phyloP scores from a whole-genome alignment of 1,284 basidiomycete genomes.

The Trichosporon sp. region DNA sequence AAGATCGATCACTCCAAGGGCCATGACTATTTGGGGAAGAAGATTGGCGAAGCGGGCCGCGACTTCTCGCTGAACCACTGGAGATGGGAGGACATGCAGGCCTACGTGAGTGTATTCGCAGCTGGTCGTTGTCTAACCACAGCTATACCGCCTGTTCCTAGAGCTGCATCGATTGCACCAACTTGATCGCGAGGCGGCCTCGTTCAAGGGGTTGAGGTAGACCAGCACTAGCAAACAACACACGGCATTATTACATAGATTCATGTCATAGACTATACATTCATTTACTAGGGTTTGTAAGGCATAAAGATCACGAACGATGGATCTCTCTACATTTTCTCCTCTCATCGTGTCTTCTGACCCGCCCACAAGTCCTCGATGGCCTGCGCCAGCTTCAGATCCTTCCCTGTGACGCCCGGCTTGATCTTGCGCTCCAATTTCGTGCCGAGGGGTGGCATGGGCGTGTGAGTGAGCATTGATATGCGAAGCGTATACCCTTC shows the following conservation, averaged over 20 bases:
- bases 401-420: conserved; percentile 41
- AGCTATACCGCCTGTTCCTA: conserved; percentile 46
- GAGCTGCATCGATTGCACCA: conserved; percentile 41
- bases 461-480: conserved; percentile 41
- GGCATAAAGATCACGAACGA: neutral
- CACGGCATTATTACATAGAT: neutral
- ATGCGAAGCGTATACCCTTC: conserved; percentile 32
- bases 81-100: conserved; percentile 51
- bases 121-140: neutral
- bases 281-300: neutral
- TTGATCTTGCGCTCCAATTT: conserved; percentile 21
- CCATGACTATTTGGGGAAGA: conserved; percentile 48
- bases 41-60: conserved; percentile 50
- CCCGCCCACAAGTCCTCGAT: conserved; percentile 23
- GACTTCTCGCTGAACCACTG: conserved; percentile 50
- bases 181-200: conserved; percentile 35
- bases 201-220: conserved; percentile 12
- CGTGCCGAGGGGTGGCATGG: conserved; percentile 26
- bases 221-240: too few relatives aligned
- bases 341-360: neutral
- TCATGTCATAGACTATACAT: neutral
- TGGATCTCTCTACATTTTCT: neutral
- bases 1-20: conserved; percentile 38
- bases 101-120: conserved; percentile 40
- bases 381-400: conserved; percentile 31